Evolutionary conservation across 1,139 yeast species (phyloP), one percentile per base, ranked within the genome.

Genomic region (Hansenula sp.): DNA sequence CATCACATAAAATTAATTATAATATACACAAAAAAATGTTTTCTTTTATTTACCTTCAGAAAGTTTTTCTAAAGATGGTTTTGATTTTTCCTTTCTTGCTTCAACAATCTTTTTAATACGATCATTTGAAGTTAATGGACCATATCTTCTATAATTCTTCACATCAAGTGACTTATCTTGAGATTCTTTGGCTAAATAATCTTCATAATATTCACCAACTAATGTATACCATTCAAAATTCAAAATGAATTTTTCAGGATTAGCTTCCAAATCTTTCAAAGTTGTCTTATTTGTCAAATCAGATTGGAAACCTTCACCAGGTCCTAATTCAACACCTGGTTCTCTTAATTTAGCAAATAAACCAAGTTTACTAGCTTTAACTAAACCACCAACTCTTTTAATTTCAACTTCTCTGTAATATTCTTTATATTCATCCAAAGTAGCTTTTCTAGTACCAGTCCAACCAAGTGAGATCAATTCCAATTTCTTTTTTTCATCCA

Each of bases 391-490:
- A 49, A 69, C 75, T 53, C 77, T 73, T 52, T 79, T 75, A 57
- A 86, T 77, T 59, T 75, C 73, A 55, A 64, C 65, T 40, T 79
- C 79, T 57, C 92, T 78, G 71, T 79, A 84, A 54, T 68, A 73
- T 45, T 82, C 86, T 54, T 76, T 77, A 72, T 83, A 92, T 50
- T 81, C 90, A 33, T 78, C 82, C 24, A 78, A 68, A 19, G 82
- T 73, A 16, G 83, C 84, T 55, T 81, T 80, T 62, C 81, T 83
- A 20, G 94, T 75, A 39, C 96, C 95, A 19, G 96, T 88, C 97
- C 97, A 92, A 35, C 97, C 97, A 52, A 89, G 68, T 11, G 65
- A 64, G 36, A 80, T 57, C 52, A 92, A 73, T 50, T 73, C 71
- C 19, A 85, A 88, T 44, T 66, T 67, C 36, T 63, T 59, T 29